Base-by-base conservation (phyloP, 2,329 filamentous ascomycete genomes). In the Venturia aucupariae region DNA sequence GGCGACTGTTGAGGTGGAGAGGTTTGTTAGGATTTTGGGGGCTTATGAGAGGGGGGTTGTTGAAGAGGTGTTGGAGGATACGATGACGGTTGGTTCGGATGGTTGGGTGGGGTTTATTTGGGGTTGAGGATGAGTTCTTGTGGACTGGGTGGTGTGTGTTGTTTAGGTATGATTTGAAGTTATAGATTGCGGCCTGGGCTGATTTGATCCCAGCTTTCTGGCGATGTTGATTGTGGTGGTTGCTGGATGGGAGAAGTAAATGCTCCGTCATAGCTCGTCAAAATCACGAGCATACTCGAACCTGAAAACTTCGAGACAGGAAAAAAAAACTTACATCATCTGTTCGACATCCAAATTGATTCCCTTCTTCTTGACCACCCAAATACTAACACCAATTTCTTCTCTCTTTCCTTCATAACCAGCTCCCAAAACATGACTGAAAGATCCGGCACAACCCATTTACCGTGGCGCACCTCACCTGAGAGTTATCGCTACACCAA, bases 1-100 rank as follows among this genome's bases (percentile, higher is more conserved):
- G 27, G 30, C 27, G 24, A 35, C 15, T 13, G 30, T 55, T 13
- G 51, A 55, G 51, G 51, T 55, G 51, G 51, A 55, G 51, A 11
- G 51, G 51, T 55, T 55, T 55, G 51, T 55, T 6, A 55, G 51
- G 27, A 35, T 55, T 35, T 55, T 55, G 27, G 51, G 51, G 27
- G 27, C 51, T 11, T 55, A 55, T 35, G 51, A 55, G 6, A 55
- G 51, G 51, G 51, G 2, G 4, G 15, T 55, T 30, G 51, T 55
- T 32, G 30, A 35, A 15, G 13, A 4, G 51, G 27, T 35, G 4
- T n/a, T 55, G 17, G 51, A 35, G 19, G 51, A 35, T 30, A 35
- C 27, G 27, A 55, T 55, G 51, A 35, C 27, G 13, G 51, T 55
- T 35, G 51, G 30, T 17, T 32, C 51, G 24, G 51, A 55, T 55